phyloP scores from a whole-genome alignment of 768 basidiomycete species.

The Boletus speciosus region DNA sequence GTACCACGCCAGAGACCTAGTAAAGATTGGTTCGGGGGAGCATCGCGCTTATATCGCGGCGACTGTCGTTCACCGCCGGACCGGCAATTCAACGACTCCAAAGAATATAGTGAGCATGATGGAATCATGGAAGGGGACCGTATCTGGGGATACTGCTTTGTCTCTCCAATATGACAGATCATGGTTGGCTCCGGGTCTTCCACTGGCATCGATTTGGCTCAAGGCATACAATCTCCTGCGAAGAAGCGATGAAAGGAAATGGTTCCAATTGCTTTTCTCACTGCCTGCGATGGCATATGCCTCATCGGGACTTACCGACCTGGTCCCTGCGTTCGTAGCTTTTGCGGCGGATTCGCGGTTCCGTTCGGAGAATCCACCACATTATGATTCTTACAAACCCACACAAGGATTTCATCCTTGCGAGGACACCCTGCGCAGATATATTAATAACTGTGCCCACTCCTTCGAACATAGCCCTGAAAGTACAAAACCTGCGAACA shows the following conservation, averaged over 20 bases:
- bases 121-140: slow-evolving; percentile 3
- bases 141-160: not conserved
- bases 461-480: slow-evolving; percentile 14
- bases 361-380: slow-evolving; percentile 12
- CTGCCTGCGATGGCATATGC: slow-evolving; percentile 32
- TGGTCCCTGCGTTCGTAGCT: slow-evolving; percentile 33
- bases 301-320: slow-evolving; percentile 5
- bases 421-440: not conserved
- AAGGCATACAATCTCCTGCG: slow-evolving; percentile 28
- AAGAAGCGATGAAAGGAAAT: slow-evolving; percentile 1
- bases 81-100: not conserved
- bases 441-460: not conserved
- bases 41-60: slow-evolving; percentile 18
- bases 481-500: not conserved
- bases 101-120: slow-evolving; percentile 2
- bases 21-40: not conserved
- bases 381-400: slow-evolving; percentile 10
- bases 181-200: slow-evolving; percentile 26
- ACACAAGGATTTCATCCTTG: slow-evolving; percentile 9
- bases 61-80: not conserved
- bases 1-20: slow-evolving; percentile 10
- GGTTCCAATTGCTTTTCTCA: slow-evolving; percentile 28
- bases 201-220: slow-evolving; percentile 20
- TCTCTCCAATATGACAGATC: slow-evolving; percentile 24
- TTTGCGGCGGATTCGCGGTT: slow-evolving; percentile 20